Evolutionary conservation across 768 basidiomycete species (phyloP).

Genomic region (Thelephora ganbajun): DNA sequence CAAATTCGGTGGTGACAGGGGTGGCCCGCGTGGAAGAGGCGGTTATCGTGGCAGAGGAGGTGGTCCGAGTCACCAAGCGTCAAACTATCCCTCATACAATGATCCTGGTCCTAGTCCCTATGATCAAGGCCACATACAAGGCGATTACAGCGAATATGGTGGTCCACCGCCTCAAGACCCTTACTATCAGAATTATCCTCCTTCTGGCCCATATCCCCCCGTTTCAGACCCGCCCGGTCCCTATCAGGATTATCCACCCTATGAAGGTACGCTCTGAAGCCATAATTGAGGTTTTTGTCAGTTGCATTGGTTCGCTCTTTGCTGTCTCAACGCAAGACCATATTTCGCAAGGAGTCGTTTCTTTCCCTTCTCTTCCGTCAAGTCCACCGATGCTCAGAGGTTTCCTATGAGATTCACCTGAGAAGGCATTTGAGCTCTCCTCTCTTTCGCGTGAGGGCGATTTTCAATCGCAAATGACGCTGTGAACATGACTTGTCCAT

Average conservation of each 20-base stretch:
- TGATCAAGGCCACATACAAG: slow-evolving; percentile 53
- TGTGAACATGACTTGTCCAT: background rate
- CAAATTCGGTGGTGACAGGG: slow-evolving; percentile 38
- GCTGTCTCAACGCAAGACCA: slow-evolving; percentile 8
- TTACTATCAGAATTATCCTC: slow-evolving; percentile 57
- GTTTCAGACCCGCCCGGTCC: slow-evolving; percentile 30
- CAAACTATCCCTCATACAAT: slow-evolving; percentile 33
- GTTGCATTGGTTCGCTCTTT: background rate
- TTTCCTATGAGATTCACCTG: background rate
- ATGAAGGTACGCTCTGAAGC: slow-evolving; percentile 80
- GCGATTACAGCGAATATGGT: slow-evolving; percentile 64
- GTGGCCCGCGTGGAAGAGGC: slow-evolving; percentile 37
- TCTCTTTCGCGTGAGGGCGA: too few species aligned
- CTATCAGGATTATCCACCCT: slow-evolving; percentile 47
- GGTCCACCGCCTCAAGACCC: slow-evolving; percentile 36
- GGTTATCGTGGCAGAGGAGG: slow-evolving; percentile 24
- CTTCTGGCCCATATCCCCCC: slow-evolving; percentile 37
- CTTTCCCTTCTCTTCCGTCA: slow-evolving; percentile 6
- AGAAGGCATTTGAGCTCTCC: background rate
- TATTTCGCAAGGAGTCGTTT: slow-evolving; percentile 8
- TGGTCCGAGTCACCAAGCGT: slow-evolving; percentile 1
- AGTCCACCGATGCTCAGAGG: background rate
- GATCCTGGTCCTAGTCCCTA: slow-evolving; percentile 38
- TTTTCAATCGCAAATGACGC: background rate
- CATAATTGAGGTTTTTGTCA: slow-evolving; percentile 35